A percentile compares a stretch with the other conserved stretches of the same genome.
phyloP scores from a whole-genome alignment of 1,139 yeast genomes.

The Candida tetrigidarum region DNA sequence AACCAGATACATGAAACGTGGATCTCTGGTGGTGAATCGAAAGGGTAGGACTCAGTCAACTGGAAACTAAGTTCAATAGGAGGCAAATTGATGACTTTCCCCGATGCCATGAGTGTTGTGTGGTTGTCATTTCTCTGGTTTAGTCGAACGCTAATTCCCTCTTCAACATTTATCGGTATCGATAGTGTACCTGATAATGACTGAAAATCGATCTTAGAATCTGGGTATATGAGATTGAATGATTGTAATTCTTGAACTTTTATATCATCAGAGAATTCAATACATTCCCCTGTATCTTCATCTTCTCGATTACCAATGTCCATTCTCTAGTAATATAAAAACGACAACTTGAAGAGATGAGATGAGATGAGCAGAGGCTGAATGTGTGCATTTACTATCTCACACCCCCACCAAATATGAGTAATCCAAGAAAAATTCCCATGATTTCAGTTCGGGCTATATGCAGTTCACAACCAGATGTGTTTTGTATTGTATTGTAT shows the following conservation, averaged over 20 bases:
- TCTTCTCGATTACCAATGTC: background rate
- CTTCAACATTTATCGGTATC: conserved; percentile 31
- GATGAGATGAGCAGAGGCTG: no score
- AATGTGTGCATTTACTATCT: background rate
- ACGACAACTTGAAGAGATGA: background rate
- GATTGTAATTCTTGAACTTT: conserved; percentile 50
- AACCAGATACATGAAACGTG: conserved; percentile 26
- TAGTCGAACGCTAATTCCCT: conserved; percentile 17
- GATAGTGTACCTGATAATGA: conserved; percentile 27
- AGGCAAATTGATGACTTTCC: conserved; percentile 27
- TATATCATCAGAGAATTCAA: conserved; percentile 27
- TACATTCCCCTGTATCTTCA: background rate
- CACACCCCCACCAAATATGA: no score
- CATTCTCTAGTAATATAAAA: background rate
- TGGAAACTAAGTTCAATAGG: conserved; percentile 31
- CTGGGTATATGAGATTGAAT: conserved; percentile 55
- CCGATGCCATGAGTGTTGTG: conserved; percentile 1
- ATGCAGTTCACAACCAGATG: conserved; percentile 3
- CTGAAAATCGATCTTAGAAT: conserved; percentile 26
- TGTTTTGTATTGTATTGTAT: no score
- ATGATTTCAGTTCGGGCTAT: background rate
- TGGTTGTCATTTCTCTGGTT: conserved; percentile 1
- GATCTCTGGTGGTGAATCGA: conserved; percentile 32
- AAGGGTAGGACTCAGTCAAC: conserved; percentile 33
- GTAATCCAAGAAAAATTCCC: background rate